Evolutionary conservation across 2,329 filamentous ascomycete species (phyloP).

Genomic region (Diaporthe ilicicola): DNA sequence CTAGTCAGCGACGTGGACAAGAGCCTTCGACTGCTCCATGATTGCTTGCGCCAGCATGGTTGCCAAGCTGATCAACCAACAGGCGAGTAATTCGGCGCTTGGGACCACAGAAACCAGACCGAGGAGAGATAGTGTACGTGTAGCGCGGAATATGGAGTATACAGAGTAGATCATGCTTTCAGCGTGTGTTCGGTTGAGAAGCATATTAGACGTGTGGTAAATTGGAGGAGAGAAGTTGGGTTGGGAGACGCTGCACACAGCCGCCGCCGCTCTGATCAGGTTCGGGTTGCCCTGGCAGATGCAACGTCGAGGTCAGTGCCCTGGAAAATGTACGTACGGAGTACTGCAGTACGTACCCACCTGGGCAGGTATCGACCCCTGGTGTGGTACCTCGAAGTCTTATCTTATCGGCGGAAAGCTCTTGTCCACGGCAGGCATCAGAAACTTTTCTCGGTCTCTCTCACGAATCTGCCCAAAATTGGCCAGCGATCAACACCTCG

Average conservation of each 20-base stretch:
- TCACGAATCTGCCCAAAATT: neutral
- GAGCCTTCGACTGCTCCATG: neutral
- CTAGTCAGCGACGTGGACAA: slow-evolving; percentile 14
- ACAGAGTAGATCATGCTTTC: neutral
- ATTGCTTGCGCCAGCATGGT: slow-evolving; percentile 16
- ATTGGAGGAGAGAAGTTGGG: neutral
- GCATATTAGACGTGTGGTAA: neutral
- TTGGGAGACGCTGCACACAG: neutral
- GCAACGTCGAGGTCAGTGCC: slow-evolving; percentile 14
- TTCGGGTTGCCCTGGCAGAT: slow-evolving; percentile 1
- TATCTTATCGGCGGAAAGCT: slow-evolving; percentile 18
- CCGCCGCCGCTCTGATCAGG: slow-evolving; percentile 5
- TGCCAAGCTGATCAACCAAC: slow-evolving; percentile 23
- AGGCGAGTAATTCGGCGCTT: slow-evolving; percentile 22
- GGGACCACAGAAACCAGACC: slow-evolving; percentile 3
- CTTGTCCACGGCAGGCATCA: slow-evolving; percentile 27
- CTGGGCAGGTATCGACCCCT: neutral
- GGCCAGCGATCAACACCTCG: slow-evolving; percentile 3
- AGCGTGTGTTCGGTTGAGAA: neutral
- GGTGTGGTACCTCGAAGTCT: neutral
- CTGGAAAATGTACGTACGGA: too few species aligned
- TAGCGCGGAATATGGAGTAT: slow-evolving; percentile 8
- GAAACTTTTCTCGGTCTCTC: slow-evolving; percentile 18
- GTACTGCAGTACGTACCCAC: too few species aligned
- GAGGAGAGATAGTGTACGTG: neutral